Conservation (phyloP, 176 grass and related monocot species). For the Tillandsia fasciculata region DNA sequence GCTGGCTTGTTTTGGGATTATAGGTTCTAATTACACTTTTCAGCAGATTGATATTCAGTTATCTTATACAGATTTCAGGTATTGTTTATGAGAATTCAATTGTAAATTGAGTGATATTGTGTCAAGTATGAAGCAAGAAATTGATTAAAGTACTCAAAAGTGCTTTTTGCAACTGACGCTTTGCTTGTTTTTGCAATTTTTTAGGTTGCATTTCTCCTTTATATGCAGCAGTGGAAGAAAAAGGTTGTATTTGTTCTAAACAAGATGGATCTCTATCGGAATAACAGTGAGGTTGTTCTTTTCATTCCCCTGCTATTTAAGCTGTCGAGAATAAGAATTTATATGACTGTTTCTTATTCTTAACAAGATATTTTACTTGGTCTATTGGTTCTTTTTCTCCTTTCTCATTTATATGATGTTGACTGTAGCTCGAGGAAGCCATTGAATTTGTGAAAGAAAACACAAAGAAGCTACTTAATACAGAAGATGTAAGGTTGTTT, state of each 20-base stretch:
- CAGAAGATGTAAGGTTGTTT: constrained; percentile 67
- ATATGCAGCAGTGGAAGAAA: constrained; percentile 96
- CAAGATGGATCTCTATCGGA: constrained; percentile 90
- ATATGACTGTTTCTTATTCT: not conserved
- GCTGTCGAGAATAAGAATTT: not conserved
- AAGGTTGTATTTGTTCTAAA: constrained; percentile 96
- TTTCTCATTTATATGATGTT: constrained; percentile 29
- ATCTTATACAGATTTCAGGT: too few relatives aligned
- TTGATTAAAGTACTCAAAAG: constrained; percentile 7
- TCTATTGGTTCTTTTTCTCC: constrained; percentile 18
- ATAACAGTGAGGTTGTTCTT: constrained; percentile 53
- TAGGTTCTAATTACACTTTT: too few relatives aligned
- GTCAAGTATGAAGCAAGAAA: not conserved
- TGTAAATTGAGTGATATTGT: too few relatives aligned
- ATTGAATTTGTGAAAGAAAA: constrained; percentile 84
- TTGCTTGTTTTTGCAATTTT: constrained; percentile 24
- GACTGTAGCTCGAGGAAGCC: constrained; percentile 81
- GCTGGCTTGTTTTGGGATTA: too few relatives aligned
- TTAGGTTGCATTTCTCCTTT: constrained; percentile 86
- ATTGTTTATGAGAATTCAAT: too few relatives aligned
- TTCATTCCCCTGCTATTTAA: constrained; percentile 22
- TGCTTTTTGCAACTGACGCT: constrained; percentile 7
- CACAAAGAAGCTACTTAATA: constrained; percentile 54
- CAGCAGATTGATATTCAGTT: too few relatives aligned
- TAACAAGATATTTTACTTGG: not conserved